Conservation (phyloP, 176 grass and related monocot species). For the Cymbopogon citratus region DNA sequence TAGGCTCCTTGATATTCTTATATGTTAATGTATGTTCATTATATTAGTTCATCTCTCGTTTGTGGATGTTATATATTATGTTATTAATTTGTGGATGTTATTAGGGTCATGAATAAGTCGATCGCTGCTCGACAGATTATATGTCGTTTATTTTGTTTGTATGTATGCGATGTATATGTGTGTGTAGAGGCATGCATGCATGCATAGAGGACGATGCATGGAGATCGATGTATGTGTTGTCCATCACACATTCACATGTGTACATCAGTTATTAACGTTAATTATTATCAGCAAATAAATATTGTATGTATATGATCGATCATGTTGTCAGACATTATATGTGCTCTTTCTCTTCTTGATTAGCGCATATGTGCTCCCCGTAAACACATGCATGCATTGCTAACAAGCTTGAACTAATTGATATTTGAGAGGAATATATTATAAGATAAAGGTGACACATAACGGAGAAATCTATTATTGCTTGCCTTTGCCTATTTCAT, state of each 20-base stretch:
- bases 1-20: conserved; percentile 12
- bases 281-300: background rate
- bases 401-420: background rate
- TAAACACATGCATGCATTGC: background rate
- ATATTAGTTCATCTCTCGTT: conserved; percentile 7
- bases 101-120: conserved; percentile 13
- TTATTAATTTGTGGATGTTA: no score
- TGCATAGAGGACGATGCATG: background rate
- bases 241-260: background rate
- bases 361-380: background rate
- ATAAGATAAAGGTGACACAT: background rate
- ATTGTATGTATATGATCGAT: background rate
- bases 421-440: background rate
- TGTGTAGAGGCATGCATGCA: background rate
- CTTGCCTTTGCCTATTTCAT: background rate
- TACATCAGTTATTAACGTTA: background rate
- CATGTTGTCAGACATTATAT: background rate
- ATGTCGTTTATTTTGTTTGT: background rate
- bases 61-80: no score
- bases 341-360: background rate
- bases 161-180: background rate
- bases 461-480: background rate
- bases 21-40: conserved; percentile 27
- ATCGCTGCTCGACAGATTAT: background rate
- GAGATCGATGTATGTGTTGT: background rate